Base-by-base conservation (phyloP, 805 yeast genomes). In the Kazachstania bromeliacearum region DNA sequence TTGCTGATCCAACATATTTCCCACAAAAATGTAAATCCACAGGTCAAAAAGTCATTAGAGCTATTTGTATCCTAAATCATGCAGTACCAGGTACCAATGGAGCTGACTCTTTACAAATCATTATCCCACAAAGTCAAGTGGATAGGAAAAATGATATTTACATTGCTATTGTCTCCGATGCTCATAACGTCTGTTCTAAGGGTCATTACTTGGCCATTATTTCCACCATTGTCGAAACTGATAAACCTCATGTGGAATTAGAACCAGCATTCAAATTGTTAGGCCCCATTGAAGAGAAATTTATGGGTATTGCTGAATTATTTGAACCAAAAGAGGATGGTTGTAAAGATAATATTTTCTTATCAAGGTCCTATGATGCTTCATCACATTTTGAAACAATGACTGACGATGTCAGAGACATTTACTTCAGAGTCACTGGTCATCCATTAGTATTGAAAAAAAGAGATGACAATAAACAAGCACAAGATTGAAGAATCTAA, bases 1-100 rank as follows among this genome's bases (percentile, higher is more conserved):
- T 92, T 64, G 95, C 95, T 18, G 98, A 92, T 60, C 98, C 98
- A 40, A 89, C 97, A 14, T 92, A 92, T 55, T 92, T 92, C 76
- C 96, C 96, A 71, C 57, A 55, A 10, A 48, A 59, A 35, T 61
- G 67, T 38, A 57, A 59, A 40, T 48, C 67, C 4, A 52, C 59
- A 5, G 62, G 60, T 14, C 62, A 55, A 38, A 46, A 53, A 41
- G 54, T 55, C 38, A 62, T 62, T 24, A 62, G 68, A 51, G 65
- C 68, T 15, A 57, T 92, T 68, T 87, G 97, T 59, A 73, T 92
- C 41, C 67, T 92, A 54, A 81, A 88, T 51, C 96, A 87, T 54
- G 94, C 96, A 23, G 70, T 92, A 35, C 83, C 95, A 29, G 73
- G 74, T 54, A 85, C 95, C 6, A 66, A 71, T 43, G 82, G 83